Base-by-base conservation (phyloP, 140 eudicot genomes). In the Erigeron philadelphicus region DNA sequence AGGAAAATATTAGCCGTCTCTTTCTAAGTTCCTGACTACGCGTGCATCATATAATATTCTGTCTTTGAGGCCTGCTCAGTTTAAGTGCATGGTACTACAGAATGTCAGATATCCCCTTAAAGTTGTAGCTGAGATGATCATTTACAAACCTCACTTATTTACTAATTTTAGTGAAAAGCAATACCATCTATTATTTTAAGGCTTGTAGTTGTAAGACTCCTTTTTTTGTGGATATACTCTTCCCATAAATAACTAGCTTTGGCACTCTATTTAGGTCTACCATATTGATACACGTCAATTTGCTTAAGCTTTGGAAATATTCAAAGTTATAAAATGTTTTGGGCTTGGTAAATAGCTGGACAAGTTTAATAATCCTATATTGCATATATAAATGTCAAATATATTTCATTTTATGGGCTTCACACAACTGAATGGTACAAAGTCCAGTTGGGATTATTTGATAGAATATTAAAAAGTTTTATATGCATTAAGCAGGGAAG, bases 71-170 rank as follows among this genome's bases (percentile, higher is more conserved):
- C 45, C n/a, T 12, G 44, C n/a, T 16, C 15, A 48, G 10, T 12
- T 11, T n/a, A 15, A 67, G 23, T 13, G 61, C 45, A 48, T 67
- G 72, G 18, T 67, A 67, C 7, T 67, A 67, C 7, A 47, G 47
- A 42, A 18, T 7, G 40, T 58, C 11, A n/a, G 18, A 66, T 47
- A 18, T 46, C 57, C 43, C 44, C 21, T 66, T 21, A 43, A 41
- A 62, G 13, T 62, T 62, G 8, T 62, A n/a, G 67, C 40, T 62
- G 67, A 41, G 50, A 6, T 9, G n/a, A 12, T 40, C 25, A 41
- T 62, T 41, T 23, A 41, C 50, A 62, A 12, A n/a, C 50, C 67
- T 62, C 15, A 17, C 25, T 7, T 41, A 62, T 41, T 38, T 13
- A 31, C 38, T 31, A 31, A 2, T 31, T 31, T 31, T 31, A 31